phyloP scores from a whole-genome alignment of 2,329 filamentous ascomycete species.

The Thielaviopsis punctulata region DNA sequence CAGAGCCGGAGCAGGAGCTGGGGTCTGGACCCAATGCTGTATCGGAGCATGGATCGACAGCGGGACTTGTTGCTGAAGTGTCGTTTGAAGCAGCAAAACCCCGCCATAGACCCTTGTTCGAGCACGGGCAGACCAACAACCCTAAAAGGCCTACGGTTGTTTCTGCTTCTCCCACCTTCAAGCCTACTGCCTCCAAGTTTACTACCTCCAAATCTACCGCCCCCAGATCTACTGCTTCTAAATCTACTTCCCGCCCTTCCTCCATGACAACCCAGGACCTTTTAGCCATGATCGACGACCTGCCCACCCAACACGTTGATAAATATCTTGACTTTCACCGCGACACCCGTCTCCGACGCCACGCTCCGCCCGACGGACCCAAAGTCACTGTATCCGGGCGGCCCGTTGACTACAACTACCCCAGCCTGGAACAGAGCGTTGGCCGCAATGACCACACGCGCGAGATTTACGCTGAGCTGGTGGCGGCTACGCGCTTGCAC shows the following conservation, averaged over 20 bases:
- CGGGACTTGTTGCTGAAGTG: neutral
- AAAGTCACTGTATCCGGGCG: slow-evolving; percentile 32
- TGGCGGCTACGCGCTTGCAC: slow-evolving; percentile 23
- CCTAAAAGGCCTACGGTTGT: neutral
- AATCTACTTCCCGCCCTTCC: slow-evolving; percentile 7
- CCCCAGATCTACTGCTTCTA: too few species aligned
- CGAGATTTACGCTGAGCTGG: slow-evolving; percentile 23
- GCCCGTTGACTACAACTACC: slow-evolving; percentile 30
- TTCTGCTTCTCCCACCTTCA: too few species aligned
- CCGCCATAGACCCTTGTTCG: neutral
- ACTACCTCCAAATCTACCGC: too few species aligned
- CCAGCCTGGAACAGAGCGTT: slow-evolving; percentile 25
- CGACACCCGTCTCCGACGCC: slow-evolving; percentile 37
- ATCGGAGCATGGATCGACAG: neutral
- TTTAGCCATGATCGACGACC: slow-evolving; percentile 34
- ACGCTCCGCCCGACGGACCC: slow-evolving; percentile 33
- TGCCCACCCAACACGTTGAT: slow-evolving; percentile 26
- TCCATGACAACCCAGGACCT: slow-evolving; percentile 25
- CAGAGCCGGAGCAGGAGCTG: neutral
- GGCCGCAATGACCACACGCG: slow-evolving; percentile 21
- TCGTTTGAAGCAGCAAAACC: neutral
- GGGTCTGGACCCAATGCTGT: neutral
- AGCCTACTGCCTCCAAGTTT: neutral
- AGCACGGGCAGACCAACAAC: neutral
- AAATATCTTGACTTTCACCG: slow-evolving; percentile 34